Evolutionary conservation across 2,329 filamentous ascomycete genomes (phyloP).

Genomic region (Colletotrichum sp.): DNA sequence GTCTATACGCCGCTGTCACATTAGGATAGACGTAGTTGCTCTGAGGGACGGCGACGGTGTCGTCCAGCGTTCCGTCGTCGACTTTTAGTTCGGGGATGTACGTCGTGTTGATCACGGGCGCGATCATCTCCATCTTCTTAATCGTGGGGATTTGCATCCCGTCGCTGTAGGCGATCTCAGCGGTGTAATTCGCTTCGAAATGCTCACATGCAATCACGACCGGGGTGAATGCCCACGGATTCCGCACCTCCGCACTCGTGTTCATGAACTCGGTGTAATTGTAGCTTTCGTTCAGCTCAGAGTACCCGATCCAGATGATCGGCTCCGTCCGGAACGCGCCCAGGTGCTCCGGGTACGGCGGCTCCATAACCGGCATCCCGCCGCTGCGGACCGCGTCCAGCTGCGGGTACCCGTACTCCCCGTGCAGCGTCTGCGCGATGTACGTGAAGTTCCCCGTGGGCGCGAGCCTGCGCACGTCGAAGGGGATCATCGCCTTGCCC

Average conservation of each 20-base stretch:
- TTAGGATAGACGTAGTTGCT: conserved; percentile 29
- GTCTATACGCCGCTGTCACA: conserved; percentile 27
- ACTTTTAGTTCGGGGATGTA: conserved; percentile 24
- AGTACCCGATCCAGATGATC: conserved; percentile 37
- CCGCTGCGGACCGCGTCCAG: conserved; percentile 25
- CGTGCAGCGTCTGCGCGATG: conserved; percentile 28
- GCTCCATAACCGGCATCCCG: conserved; percentile 27
- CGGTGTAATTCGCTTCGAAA: conserved; percentile 34
- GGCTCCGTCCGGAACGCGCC: conserved; percentile 38
- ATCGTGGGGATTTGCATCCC: conserved; percentile 28
- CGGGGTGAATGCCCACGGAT: conserved; percentile 28
- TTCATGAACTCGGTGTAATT: conserved; percentile 22
- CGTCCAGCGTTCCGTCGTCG: conserved; percentile 36
- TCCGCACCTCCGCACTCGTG: not conserved
- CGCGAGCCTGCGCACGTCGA: conserved; percentile 28
- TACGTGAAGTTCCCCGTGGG: conserved; percentile 34
- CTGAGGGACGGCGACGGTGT: conserved; percentile 28
- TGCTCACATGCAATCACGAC: conserved; percentile 37
- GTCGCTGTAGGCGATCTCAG: conserved; percentile 30
- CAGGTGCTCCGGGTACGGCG: conserved; percentile 27
- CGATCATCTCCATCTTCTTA: conserved; percentile 21
- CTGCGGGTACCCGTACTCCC: conserved; percentile 32
- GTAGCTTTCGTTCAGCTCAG: conserved; percentile 24
- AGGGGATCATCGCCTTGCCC: conserved; percentile 26
- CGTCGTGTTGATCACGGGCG: conserved; percentile 32